A percentile compares a stretch with the other conserved stretches of the same genome.
Conservation (phyloP, 495 filamentous ascomycete species). For the Xylaria intraflava region DNA sequence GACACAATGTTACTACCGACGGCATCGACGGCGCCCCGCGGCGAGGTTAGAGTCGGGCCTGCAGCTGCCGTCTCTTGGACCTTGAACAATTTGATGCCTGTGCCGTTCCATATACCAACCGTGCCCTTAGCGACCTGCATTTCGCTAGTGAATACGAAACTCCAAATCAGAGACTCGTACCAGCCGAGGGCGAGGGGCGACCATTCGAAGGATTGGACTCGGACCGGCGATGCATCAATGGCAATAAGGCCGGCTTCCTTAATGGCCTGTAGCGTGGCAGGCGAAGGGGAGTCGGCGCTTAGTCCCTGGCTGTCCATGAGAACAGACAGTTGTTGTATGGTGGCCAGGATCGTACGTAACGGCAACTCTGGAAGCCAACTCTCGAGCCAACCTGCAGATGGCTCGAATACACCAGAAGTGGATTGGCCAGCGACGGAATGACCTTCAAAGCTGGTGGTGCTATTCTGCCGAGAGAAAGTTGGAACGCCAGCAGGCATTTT, state of each 20-base stretch:
- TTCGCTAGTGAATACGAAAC: constrained; percentile 87
- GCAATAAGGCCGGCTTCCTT: constrained; percentile 41
- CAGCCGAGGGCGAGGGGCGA: constrained; percentile 85
- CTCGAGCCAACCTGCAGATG: constrained; percentile 78
- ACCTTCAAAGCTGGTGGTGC: constrained; percentile 73
- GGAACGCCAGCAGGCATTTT: constrained; percentile 88
- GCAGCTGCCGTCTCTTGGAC: constrained; percentile 78
- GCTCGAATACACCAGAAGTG: constrained; percentile 59
- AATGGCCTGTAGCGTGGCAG: constrained; percentile 33
- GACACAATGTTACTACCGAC: constrained; percentile 88
- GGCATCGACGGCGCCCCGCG: constrained; percentile 89
- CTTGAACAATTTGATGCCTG: constrained; percentile 76
- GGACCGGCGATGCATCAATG: constrained; percentile 68
- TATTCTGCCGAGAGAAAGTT: constrained; percentile 86
- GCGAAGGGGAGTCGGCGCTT: constrained; percentile 27
- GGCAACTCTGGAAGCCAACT: constrained; percentile 89
- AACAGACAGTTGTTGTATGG: constrained; percentile 58
- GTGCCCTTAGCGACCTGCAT: constrained; percentile 82
- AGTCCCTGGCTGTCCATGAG: constrained; percentile 38
- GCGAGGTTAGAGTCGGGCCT: constrained; percentile 73
- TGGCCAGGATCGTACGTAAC: constrained; percentile 78
- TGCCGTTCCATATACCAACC: constrained; percentile 94
- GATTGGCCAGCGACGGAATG: constrained; percentile 50
- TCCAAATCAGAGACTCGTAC: constrained; percentile 94
- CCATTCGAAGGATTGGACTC: constrained; percentile 93